A percentile compares a stretch with the other conserved stretches of the same genome.
Evolutionary conservation across 1,139 yeast genomes (phyloP).

Genomic region (Magnusiomyces sp.): DNA sequence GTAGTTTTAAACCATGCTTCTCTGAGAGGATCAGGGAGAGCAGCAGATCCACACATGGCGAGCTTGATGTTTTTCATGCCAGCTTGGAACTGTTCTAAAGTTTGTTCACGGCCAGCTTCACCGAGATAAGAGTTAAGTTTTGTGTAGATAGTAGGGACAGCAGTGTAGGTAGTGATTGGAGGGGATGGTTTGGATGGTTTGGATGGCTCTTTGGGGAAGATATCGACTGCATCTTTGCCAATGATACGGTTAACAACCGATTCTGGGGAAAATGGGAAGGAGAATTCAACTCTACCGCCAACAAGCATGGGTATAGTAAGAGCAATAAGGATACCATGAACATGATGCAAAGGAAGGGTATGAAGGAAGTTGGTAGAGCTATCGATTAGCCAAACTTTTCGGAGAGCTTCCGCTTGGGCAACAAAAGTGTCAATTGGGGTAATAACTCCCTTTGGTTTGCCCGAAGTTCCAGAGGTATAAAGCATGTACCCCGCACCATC

Average conservation of each 20-base stretch:
- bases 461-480: conserved; percentile 35
- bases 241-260: conserved; percentile 23
- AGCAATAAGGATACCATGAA: conserved; percentile 33
- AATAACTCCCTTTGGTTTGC: conserved; percentile 35
- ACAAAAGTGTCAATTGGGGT: conserved; percentile 30
- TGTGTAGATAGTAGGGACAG: conserved; percentile 34
- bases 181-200: conserved; percentile 16
- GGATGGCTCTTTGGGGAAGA: conserved; percentile 8
- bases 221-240: conserved; percentile 10
- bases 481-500: conserved; percentile 28
- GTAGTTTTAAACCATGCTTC: conserved; percentile 28
- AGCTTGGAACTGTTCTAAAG: conserved; percentile 9
- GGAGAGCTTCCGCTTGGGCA: conserved; percentile 30
- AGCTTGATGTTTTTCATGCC: conserved; percentile 21
- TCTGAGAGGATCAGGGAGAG: conserved; percentile 31
- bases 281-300: conserved; percentile 32
- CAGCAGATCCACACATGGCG: conserved; percentile 35
- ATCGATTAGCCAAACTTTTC: conserved; percentile 30
- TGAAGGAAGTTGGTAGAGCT: conserved; percentile 28
- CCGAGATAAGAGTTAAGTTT: conserved; percentile 24
- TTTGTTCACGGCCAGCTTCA: conserved; percentile 6
- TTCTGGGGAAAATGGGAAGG: conserved; percentile 30
- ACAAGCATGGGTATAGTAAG: conserved; percentile 30
- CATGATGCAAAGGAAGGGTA: conserved; percentile 33
- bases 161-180: conserved; percentile 31